Base-by-base conservation (phyloP, 257 asterid species). In the Echites panduratus region DNA sequence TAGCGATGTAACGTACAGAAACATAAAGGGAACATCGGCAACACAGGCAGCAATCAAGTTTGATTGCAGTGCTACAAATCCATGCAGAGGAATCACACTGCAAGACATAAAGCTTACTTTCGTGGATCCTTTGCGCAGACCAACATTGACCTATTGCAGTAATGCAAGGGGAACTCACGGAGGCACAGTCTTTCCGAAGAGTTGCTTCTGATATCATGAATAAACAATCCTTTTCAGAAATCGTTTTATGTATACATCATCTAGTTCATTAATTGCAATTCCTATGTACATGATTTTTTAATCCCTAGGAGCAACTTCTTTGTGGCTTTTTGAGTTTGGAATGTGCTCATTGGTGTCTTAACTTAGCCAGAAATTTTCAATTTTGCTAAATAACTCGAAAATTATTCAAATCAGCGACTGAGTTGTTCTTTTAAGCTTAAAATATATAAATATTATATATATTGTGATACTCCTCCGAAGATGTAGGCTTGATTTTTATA, bases 21-120 rank as follows among this genome's bases (percentile, higher is more conserved):
- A 87, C 75, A 87, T 91, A 73, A 86, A 76, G 76, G 96, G 96
- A 6, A 89, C 97, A 2, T 89, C 90, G 1, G 53, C 94, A 9
- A 89, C 96, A n/a, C 94, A 83, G 74, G 82, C 85, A 5, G 97
- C 90, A 9, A 79, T 90, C 75, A 85, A 80, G 40, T 89, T 90
- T 73, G 80, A 75, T 17, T 90, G 97, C 79, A 91, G 96, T 50
- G 20, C 81, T 5, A 73, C 82, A 4, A 84, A 79, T 52, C 92
- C 92, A 4, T 89, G 97, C 81, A 70, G 48, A 5, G 90, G 94
- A 27, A 86, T 91, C 20, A 84, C 48, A 49, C 38, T 91, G 70
- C 88, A 87, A 24, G 87, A 88, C 49, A 81, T 87, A 43, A 85
- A 74, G 58, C 89, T 90, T 0, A 85, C 87, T 1, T 85, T 79